Evolutionary conservation across 805 yeast genomes (phyloP).

Genomic region (Gaillardinia entomophila): DNA sequence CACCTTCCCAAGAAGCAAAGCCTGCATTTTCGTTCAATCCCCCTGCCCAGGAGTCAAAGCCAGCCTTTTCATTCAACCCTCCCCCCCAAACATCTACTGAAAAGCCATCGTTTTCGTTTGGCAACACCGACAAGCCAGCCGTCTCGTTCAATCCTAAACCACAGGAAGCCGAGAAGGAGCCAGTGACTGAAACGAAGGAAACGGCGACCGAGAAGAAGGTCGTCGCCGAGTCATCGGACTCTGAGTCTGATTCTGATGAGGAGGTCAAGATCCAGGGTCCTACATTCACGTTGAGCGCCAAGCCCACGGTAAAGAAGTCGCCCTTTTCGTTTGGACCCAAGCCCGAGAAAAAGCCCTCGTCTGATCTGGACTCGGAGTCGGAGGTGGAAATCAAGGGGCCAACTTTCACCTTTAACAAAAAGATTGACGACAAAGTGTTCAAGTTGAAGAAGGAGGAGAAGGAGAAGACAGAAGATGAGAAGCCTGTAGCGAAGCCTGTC

Average conservation of each 20-base stretch:
- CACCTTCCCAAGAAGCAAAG: background rate
- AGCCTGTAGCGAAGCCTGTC: constrained; percentile 8
- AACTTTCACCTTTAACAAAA: constrained; percentile 42
- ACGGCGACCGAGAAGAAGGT: constrained; percentile 5
- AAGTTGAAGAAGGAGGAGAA: constrained; percentile 5
- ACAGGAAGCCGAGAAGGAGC: background rate
- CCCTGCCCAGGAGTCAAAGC: background rate
- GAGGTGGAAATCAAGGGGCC: constrained; percentile 74
- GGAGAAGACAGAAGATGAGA: constrained; percentile 2
- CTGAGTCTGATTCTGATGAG: constrained; percentile 23
- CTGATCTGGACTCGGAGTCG: constrained; percentile 52
- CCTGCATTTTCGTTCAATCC: background rate
- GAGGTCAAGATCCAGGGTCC: constrained; percentile 32
- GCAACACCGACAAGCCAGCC: background rate
- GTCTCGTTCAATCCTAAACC: background rate
- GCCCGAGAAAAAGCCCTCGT: constrained; percentile 17
- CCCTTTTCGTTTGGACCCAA: constrained; percentile 35
- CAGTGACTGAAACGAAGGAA: background rate
- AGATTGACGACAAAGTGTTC: constrained; percentile 31
- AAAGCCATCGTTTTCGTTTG: background rate
- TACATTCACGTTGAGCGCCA: constrained; percentile 20
- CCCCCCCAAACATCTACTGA: background rate
- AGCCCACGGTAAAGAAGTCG: constrained; percentile 27
- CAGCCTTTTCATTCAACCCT: constrained; percentile 4
- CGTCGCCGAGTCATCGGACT: constrained; percentile 11